A percentile compares a stretch with the other conserved stretches of the same genome.
These are phyloP conservation scores for Penicillium cataractarum DNA, from an alignment of 495 filamentous ascomycete genomes.

Conservation along the genomic window DNA sequence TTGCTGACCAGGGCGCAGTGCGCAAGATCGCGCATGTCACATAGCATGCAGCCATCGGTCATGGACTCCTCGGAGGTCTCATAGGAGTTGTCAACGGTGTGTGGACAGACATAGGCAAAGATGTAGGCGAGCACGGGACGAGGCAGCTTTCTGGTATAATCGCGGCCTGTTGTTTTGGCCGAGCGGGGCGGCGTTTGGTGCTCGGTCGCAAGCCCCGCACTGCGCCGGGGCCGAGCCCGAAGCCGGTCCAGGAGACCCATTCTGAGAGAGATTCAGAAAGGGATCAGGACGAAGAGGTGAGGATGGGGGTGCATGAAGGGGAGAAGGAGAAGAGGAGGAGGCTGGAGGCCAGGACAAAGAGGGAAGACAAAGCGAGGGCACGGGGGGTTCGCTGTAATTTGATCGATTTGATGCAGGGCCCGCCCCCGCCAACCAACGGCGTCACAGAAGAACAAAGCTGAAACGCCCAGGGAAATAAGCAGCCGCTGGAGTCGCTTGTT, in stretches of 20 bases:
- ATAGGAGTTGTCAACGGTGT: conserved; percentile 75
- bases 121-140: conserved; percentile 68
- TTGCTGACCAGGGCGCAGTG: conserved; percentile 73
- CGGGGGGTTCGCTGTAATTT: neutral
- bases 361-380: conserved; percentile 7
- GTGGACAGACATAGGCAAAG: conserved; percentile 83
- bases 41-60: conserved; percentile 90
- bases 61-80: conserved; percentile 80
- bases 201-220: conserved; percentile 36
- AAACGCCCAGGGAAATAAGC: conserved; percentile 24
- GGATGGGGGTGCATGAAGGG: conserved; percentile 1
- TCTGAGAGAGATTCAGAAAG: conserved; percentile 10
- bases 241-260: conserved; percentile 47
- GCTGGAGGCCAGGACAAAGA: conserved; percentile 1
- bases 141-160: conserved; percentile 61
- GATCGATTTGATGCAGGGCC: conserved; percentile 20
- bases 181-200: conserved; percentile 26
- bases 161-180: conserved; percentile 29
- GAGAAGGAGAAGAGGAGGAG: neutral
- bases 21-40: conserved; percentile 89
- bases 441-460: conserved; percentile 15
- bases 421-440: conserved; percentile 8
- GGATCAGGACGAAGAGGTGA: neutral
- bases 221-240: conserved; percentile 38
- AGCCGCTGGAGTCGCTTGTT: conserved; percentile 4